These are phyloP conservation scores for Candida vaughaniae DNA, from an alignment of 805 yeast species.

Conservation along the genomic window DNA sequence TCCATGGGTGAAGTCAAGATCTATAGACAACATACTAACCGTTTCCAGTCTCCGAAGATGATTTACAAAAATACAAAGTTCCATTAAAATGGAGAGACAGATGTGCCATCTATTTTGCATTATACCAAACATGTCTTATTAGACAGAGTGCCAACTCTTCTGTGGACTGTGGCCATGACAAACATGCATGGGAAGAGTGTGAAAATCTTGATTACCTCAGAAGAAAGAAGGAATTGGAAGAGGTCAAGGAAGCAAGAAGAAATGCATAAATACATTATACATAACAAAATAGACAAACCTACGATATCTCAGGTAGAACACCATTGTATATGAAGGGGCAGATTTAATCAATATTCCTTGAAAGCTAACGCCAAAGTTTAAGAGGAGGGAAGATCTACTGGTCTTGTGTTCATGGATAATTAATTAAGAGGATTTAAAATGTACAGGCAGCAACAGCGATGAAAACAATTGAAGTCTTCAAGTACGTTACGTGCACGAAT, in stretches of 20 bases:
- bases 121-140: conserved; percentile 42
- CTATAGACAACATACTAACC: no score
- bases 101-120: conserved; percentile 61
- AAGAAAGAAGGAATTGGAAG: conserved; percentile 71
- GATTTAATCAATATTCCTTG: no score
- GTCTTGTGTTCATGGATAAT: no score
- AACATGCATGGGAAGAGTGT: conserved; percentile 84
- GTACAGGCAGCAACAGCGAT: background rate
- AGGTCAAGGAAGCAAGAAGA: conserved; percentile 44
- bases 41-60: conserved; percentile 68
- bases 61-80: conserved; percentile 74
- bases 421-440: no score
- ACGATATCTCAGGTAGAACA: no score
- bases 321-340: no score
- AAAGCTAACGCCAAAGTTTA: no score
- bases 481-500: background rate
- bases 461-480: background rate
- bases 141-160: conserved; percentile 44
- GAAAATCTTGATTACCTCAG: conserved; percentile 78
- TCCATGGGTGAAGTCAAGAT: no score
- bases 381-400: no score
- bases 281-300: no score
- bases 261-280: conserved; percentile 9
- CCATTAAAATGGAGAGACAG: conserved; percentile 82
- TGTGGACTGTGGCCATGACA: conserved; percentile 66